Evolutionary conservation across 345 rosid species (phyloP).

Genomic region (Populus pruinosa): DNA sequence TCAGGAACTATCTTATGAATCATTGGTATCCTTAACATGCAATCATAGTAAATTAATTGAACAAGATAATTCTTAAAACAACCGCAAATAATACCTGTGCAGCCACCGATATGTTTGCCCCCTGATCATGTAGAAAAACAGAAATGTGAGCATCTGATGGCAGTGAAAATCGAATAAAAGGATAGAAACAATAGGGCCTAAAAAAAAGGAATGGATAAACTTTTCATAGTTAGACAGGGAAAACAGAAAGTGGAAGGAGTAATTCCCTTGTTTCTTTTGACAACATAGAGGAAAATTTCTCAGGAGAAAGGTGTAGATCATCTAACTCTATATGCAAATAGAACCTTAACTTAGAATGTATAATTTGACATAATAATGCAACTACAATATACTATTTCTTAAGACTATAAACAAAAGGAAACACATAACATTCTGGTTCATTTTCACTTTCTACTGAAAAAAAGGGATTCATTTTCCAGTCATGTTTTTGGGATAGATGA

Average conservation of each 20-base stretch:
- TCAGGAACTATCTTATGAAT: neutral
- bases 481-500: neutral
- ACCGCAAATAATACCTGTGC: slow-evolving; percentile 53
- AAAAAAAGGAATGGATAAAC: neutral
- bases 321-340: neutral
- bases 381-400: too few relatives aligned
- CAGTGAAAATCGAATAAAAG: neutral
- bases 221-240: neutral
- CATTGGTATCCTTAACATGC: neutral
- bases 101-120: slow-evolving; percentile 90
- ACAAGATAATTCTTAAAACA: neutral
- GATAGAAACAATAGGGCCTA: neutral
- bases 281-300: neutral
- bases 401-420: too few relatives aligned
- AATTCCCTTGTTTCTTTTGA: neutral
- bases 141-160: slow-evolving; percentile 3
- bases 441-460: neutral
- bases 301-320: neutral
- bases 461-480: neutral
- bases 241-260: neutral
- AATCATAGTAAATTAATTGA: neutral
- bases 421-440: neutral
- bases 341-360: neutral
- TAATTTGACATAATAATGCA: too few relatives aligned
- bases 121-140: slow-evolving; percentile 49